Conservation (phyloP, 805 yeast genomes). For the Spathaspora hagerdaliae region DNA sequence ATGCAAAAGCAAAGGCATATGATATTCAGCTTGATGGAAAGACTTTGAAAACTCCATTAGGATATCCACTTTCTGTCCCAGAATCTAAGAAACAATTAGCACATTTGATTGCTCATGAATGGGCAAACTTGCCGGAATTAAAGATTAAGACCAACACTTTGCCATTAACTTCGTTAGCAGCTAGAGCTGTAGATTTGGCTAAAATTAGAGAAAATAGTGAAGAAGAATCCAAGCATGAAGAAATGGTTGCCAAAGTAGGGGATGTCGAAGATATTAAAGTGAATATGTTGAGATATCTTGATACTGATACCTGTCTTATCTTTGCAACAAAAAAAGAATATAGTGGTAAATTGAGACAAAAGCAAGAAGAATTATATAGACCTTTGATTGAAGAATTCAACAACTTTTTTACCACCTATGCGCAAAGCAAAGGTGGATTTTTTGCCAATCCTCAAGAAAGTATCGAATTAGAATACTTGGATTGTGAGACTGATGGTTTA, state of each 20-base stretch:
- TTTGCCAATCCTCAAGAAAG: slow-evolving; percentile 16
- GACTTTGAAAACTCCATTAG: slow-evolving; percentile 81
- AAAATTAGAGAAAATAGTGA: slow-evolving; percentile 24
- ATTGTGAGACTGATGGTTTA: slow-evolving; percentile 77
- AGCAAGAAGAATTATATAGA: slow-evolving; percentile 73
- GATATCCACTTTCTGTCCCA: slow-evolving; percentile 67
- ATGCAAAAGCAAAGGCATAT: slow-evolving; percentile 27
- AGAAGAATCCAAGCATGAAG: slow-evolving; percentile 34
- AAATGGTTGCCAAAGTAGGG: slow-evolving; percentile 55
- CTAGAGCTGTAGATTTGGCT: slow-evolving; percentile 78
- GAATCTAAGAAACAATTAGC: slow-evolving; percentile 59
- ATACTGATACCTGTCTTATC: slow-evolving; percentile 89
- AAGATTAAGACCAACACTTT: slow-evolving; percentile 70
- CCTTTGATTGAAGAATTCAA: slow-evolving; percentile 74
- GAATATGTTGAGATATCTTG: slow-evolving; percentile 74
- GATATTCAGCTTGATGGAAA: slow-evolving; percentile 68
- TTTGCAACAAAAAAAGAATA: slow-evolving; percentile 79
- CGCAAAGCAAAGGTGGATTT: slow-evolving; percentile 21
- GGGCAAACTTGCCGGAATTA: slow-evolving; percentile 69
- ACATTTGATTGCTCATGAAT: slow-evolving; percentile 75
- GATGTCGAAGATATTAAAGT: slow-evolving; percentile 52
- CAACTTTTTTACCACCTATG: slow-evolving; percentile 45
- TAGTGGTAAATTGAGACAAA: slow-evolving; percentile 73
- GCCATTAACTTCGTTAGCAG: slow-evolving; percentile 82
- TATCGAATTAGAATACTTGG: slow-evolving; percentile 55